Evolutionary conservation across 768 basidiomycete genomes (phyloP).

Genomic region (Termitomyces titanicus): DNA sequence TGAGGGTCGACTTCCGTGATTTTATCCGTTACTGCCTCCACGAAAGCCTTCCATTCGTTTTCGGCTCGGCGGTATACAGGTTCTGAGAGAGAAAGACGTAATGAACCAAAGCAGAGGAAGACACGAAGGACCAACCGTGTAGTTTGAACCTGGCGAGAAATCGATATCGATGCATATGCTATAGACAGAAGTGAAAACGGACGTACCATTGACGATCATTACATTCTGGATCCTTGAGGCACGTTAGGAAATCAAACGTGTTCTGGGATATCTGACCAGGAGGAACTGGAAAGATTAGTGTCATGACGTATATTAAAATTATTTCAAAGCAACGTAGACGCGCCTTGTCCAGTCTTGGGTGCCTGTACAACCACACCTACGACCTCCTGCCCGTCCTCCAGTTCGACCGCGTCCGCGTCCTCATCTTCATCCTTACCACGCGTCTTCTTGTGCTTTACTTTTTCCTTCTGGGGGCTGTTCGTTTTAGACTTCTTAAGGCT

Average conservation of each 20-base stretch:
- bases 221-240: slow-evolving; percentile 68
- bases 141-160: slow-evolving; percentile 69
- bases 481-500: slow-evolving; percentile 21
- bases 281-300: slow-evolving; percentile 46
- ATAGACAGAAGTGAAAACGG: not conserved
- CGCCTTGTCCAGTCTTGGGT: slow-evolving; percentile 79
- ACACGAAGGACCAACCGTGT: slow-evolving; percentile 45
- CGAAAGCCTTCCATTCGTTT: slow-evolving; percentile 85
- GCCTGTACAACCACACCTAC: slow-evolving; percentile 79
- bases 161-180: not conserved
- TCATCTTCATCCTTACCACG: slow-evolving; percentile 29
- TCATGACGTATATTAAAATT: not conserved
- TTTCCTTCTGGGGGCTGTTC: slow-evolving; percentile 21
- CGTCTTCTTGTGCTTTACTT: slow-evolving; percentile 23
- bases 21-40: slow-evolving; percentile 64
- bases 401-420: slow-evolving; percentile 38
- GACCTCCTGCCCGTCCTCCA: slow-evolving; percentile 64
- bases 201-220: slow-evolving; percentile 82
- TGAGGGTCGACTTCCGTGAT: slow-evolving; percentile 75
- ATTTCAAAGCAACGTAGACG: slow-evolving; percentile 13
- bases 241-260: slow-evolving; percentile 70
- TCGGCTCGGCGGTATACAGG: slow-evolving; percentile 80
- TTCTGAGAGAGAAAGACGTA: slow-evolving; percentile 36
- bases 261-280: slow-evolving; percentile 86
- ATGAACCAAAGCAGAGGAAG: not conserved